Conservation (phyloP, 1,139 yeast species). For the Zygosaccharomyces pseudobailii region DNA sequence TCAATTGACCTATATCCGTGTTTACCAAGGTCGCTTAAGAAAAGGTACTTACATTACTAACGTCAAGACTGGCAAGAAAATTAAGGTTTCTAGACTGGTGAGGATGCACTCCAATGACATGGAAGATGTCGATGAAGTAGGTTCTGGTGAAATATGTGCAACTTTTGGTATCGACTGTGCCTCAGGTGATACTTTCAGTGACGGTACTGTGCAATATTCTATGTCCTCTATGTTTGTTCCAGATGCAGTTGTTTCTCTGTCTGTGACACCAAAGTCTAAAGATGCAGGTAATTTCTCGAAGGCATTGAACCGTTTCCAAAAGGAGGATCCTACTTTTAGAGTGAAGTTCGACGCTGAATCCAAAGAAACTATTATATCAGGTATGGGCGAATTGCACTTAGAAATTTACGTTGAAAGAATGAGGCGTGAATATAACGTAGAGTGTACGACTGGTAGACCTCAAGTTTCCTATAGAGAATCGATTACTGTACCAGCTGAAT, state of each 20-base stretch:
- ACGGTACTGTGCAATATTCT: conserved; percentile 70
- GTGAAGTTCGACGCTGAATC: conserved; percentile 87
- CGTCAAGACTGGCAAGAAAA: conserved; percentile 87
- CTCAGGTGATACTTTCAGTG: conserved; percentile 97
- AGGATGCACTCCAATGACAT: conserved; percentile 98
- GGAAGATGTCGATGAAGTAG: conserved; percentile 95
- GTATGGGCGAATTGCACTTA: conserved; percentile 97
- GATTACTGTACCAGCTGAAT: conserved; percentile 64
- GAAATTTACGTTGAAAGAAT: conserved; percentile 97
- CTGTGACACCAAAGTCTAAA: conserved; percentile 82
- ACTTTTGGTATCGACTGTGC: conserved; percentile 99
- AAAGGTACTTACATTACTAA: conserved; percentile 89
- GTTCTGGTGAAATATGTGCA: conserved; percentile 98
- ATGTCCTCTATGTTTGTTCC: conserved; percentile 99
- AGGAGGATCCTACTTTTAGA: conserved; percentile 97
- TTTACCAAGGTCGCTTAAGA: conserved; percentile 90
- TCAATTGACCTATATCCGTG: conserved; percentile 92
- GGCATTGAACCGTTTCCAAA: conserved; percentile 95
- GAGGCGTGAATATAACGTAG: conserved; percentile 95
- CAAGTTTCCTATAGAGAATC: conserved; percentile 98
- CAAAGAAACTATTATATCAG: conserved; percentile 92
- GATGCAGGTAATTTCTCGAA: conserved; percentile 88
- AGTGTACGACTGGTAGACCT: conserved; percentile 93
- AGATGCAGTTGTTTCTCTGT: conserved; percentile 92
- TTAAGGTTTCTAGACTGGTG: conserved; percentile 90